Base-by-base conservation (phyloP, 106 monocot genomes). In the Hemerocallis citrina region DNA sequence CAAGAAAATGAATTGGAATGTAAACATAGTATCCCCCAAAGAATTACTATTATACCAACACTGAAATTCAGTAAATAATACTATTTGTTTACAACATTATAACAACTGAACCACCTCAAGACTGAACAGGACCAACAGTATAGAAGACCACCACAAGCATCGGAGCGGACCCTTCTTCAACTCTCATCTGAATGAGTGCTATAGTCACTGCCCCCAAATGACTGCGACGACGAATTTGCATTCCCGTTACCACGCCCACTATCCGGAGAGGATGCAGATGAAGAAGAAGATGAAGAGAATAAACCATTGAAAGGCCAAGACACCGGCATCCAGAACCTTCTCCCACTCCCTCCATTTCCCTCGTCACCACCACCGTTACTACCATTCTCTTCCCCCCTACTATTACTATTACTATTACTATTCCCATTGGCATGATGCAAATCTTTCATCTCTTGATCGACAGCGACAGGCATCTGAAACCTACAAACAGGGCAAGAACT, bases 401-500 rank as follows among this genome's bases (percentile, higher is more conserved):
- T 36, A n/a, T 49, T 52, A 14, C 35, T 47, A 7, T 47, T 50
- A 30, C 35, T 70, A 45, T 45, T 49, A 9, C 67, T 52, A 15
- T 52, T 61, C n/a, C n/a, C n/a, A n/a, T n/a, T n/a, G n/a, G n/a
- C n/a, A n/a, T n/a, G n/a, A n/a, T n/a, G n/a, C n/a, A n/a, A n/a
- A 15, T 49, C 49, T 8, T 25, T 49, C 24, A 24, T 8, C 24
- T 3, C 57, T 54, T 87, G 74, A 6, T 55, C 57, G 12, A 35
- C 79, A 20, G 79, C 82, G 8, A 73, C 21, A 16, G 84, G 84
- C 70, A 92, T 36, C 78, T 92, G 77, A 62, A 73, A 87, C 50
- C 92, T 59, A 56, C 92, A 92, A 17, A 92, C 84, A 1, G 92
- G 92, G 68, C 92, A 92, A 4, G 92, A 92, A 16, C 92, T 84